phyloP scores from a whole-genome alignment of 352 stramenopile genomes.

The Globisporangium nagaii region DNA sequence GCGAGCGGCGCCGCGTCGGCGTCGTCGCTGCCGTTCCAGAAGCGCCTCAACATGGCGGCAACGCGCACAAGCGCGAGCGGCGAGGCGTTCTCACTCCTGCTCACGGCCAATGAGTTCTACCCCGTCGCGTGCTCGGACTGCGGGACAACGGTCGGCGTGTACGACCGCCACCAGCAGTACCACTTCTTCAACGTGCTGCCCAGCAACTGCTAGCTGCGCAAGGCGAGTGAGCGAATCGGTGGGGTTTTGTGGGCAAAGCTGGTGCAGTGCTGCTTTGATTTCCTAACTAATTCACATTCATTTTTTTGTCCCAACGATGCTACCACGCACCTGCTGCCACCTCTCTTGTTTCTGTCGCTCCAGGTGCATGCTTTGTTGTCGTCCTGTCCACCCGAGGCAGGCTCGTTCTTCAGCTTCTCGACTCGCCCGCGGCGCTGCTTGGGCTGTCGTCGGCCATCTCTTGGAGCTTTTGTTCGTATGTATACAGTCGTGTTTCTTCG shows the following conservation, averaged over 20 bases:
- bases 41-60: slow-evolving; percentile 21
- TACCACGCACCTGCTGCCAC: no score
- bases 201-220: slow-evolving; percentile 34
- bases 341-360: no score
- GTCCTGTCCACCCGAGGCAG: no score
- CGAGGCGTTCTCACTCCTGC: slow-evolving; percentile 18
- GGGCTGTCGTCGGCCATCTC: background rate
- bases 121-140: slow-evolving; percentile 70
- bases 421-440: no score
- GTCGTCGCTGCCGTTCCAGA: slow-evolving; percentile 29
- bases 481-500: slow-evolving; percentile 3
- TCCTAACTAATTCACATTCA: background rate
- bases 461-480: slow-evolving; percentile 7
- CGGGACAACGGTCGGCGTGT: slow-evolving; percentile 64
- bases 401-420: no score
- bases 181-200: slow-evolving; percentile 81
- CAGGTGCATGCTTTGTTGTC: no score
- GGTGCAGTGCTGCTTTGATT: no score
- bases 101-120: slow-evolving; percentile 59
- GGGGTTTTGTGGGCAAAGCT: background rate
- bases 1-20: slow-evolving; percentile 13
- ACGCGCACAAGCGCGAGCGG: slow-evolving; percentile 12
- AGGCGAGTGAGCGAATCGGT: background rate
- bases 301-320: no score
- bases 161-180: slow-evolving; percentile 49